A percentile compares a stretch with the other conserved stretches of the same genome.
Evolutionary conservation across 768 basidiomycete species (phyloP).

Genomic region (Collybiopsis luxurians): DNA sequence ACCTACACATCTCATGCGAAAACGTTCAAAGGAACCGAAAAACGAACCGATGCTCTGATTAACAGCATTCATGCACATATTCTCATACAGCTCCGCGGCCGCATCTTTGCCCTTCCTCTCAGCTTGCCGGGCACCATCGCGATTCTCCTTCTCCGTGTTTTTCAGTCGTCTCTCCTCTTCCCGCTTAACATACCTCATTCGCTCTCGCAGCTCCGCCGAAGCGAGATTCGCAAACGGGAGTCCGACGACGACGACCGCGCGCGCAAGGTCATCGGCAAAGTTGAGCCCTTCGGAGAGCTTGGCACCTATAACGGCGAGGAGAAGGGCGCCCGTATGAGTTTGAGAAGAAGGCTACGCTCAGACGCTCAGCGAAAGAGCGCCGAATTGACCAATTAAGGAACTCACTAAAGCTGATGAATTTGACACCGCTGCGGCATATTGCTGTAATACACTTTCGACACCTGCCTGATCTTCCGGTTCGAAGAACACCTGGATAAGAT

Average conservation of each 20-base stretch:
- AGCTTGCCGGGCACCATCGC: slow-evolving; percentile 22
- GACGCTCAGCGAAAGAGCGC: background rate
- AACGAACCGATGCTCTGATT: slow-evolving; percentile 93
- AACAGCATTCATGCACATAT: slow-evolving; percentile 90
- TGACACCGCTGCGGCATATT: slow-evolving; percentile 59
- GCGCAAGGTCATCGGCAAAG: slow-evolving; percentile 77
- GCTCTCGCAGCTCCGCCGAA: slow-evolving; percentile 88
- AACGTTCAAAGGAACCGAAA: background rate
- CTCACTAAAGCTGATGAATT: background rate
- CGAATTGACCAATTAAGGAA: background rate
- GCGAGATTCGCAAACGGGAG: slow-evolving; percentile 91
- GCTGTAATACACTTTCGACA: slow-evolving; percentile 73
- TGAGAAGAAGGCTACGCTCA: background rate
- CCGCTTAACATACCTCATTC: slow-evolving; percentile 83
- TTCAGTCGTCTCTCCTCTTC: slow-evolving; percentile 40
- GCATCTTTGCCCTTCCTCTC: slow-evolving; percentile 53
- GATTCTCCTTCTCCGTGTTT: slow-evolving; percentile 5
- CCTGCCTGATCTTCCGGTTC: slow-evolving; percentile 74
- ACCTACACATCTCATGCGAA: too few relatives aligned
- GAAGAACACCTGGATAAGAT: slow-evolving; percentile 66
- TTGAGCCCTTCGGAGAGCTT: slow-evolving; percentile 94
- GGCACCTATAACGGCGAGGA: slow-evolving; percentile 94
- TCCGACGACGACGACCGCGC: slow-evolving; percentile 84
- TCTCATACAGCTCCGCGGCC: slow-evolving; percentile 83
- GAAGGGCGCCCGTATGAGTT: slow-evolving; percentile 58